Evolutionary conservation across 202 grass and related monocot species (phyloP), one percentile per base, ranked within the genome.

Genomic region (Carex sylvatica): DNA sequence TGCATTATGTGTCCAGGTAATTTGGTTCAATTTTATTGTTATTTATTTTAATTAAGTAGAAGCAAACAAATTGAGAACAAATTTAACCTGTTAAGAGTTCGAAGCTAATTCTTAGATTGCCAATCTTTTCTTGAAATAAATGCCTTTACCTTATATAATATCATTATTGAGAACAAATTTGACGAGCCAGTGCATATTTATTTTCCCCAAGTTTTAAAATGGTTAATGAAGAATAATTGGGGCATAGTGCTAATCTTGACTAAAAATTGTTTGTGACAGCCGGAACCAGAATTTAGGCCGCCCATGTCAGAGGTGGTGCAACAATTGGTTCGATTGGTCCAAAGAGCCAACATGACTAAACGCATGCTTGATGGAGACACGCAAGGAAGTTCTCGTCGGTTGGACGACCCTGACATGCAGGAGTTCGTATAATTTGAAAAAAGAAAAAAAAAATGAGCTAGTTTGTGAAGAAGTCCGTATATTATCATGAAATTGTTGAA

Each of bases 271-370:
- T 59, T 86, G 65, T 42, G 69, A 75, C 96, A 99, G 96, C 62
- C 93, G 13, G 96, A 99, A 78, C 96, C 91, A 15, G 96, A 98
- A 65, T 98, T 98, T 79, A 93, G 92, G 84, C 96, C 92, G 46
- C 96, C 96, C 11, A 98, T 99, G 92, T 96, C 93, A 12, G 96
- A 98, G 82, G 96, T 95, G 83, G 96, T 95, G 85, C 89, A 98
- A 86, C 91, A 92, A 30, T 62, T 95, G 64, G 92, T 98, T 74
- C 92, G 96, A 15, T 88, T 95, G 40, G 96, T 95, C 5, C 92
- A 95, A 80, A 95, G 96, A 86, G 96, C 96, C 20, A 99, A 95
- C 90, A 93, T 94, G 92, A 94, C 88, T 6, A 97, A 94, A 83
- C 91, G 90, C 46, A 88, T 88, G 88, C 80, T 97, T 13, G 88